Percentiles rank a stretch among this genome's conserved stretches.
Conservation (phyloP, 495 filamentous ascomycete genomes). For the Penicillium simplicissimum region DNA sequence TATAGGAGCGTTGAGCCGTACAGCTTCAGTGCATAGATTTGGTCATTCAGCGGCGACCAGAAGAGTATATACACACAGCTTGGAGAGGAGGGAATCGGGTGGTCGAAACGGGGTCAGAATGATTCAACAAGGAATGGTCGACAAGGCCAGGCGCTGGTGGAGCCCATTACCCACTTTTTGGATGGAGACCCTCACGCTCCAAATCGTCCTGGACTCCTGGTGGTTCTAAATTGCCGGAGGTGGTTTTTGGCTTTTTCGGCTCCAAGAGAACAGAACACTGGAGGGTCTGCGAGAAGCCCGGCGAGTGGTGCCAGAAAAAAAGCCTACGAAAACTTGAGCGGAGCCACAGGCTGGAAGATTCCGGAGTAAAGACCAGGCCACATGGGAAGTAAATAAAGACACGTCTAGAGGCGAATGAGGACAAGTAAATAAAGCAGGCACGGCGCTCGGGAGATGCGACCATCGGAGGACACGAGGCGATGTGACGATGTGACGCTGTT, state of each 20-base stretch:
- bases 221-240: not conserved
- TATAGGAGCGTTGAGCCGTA: not conserved
- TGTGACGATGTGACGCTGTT: conserved; percentile 41
- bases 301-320: not conserved
- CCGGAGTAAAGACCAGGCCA: not conserved
- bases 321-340: not conserved
- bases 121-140: conserved; percentile 3
- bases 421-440: conserved; percentile 3
- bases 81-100: not conserved
- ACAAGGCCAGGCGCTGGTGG: conserved; percentile 1
- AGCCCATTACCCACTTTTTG: conserved; percentile 8
- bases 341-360: not conserved
- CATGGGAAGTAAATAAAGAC: conserved; percentile 18
- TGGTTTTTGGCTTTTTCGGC: conserved; percentile 3
- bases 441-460: conserved; percentile 33
- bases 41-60: not conserved
- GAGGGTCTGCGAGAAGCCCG: not conserved
- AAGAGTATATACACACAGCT: conserved; percentile 1
- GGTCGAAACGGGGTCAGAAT: not conserved
- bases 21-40: not conserved
- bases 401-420: conserved; percentile 8
- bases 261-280: not conserved
- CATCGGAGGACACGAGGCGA: conserved; percentile 37
- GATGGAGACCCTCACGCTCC: conserved; percentile 16
- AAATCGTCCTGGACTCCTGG: not conserved